Conservation (phyloP, 2,329 filamentous ascomycete species). For the Aspergillus caelatus region DNA sequence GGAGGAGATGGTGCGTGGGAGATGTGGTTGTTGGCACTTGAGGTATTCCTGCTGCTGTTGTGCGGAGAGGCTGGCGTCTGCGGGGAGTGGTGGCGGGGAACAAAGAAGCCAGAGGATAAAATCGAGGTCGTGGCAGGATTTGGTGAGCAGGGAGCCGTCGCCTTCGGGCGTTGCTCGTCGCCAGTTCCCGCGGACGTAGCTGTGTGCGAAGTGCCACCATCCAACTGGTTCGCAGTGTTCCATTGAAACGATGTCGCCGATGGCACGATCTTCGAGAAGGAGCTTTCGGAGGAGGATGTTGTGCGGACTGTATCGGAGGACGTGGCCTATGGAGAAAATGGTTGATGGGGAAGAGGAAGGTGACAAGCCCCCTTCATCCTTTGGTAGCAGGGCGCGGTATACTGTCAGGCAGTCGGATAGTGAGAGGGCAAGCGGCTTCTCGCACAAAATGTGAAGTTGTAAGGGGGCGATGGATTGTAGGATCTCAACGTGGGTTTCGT, state of each 20-base stretch:
- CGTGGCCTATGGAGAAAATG: conserved; percentile 91
- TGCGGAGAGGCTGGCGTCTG: conserved; percentile 13
- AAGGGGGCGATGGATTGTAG: conserved; percentile 70
- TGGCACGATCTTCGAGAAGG: conserved; percentile 70
- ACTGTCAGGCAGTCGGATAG: conserved; percentile 78
- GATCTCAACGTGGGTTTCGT: conserved; percentile 85
- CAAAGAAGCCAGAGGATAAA: conserved; percentile 88
- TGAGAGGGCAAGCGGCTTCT: conserved; percentile 87
- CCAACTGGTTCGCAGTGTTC: conserved; percentile 94
- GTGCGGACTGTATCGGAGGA: conserved; percentile 89
- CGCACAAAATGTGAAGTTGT: conserved; percentile 83
- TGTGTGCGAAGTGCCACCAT: conserved; percentile 94
- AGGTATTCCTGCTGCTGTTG: conserved; percentile 17
- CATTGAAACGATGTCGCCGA: conserved; percentile 83
- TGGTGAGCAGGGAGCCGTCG: conserved; percentile 80
- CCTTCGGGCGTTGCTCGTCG: conserved; percentile 73
- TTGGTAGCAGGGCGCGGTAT: conserved; percentile 43
- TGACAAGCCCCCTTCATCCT: not conserved
- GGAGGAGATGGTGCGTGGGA: conserved; percentile 76
- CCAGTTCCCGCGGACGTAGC: conserved; percentile 93
- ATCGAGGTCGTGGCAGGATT: conserved; percentile 96
- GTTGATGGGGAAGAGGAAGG: not conserved
- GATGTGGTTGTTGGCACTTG: conserved; percentile 58
- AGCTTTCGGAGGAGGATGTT: conserved; percentile 82
- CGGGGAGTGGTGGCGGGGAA: conserved; percentile 58